These are phyloP conservation scores for Curvularia eragrostidis DNA, from an alignment of 2,329 filamentous ascomycete species.

Conservation along the genomic window DNA sequence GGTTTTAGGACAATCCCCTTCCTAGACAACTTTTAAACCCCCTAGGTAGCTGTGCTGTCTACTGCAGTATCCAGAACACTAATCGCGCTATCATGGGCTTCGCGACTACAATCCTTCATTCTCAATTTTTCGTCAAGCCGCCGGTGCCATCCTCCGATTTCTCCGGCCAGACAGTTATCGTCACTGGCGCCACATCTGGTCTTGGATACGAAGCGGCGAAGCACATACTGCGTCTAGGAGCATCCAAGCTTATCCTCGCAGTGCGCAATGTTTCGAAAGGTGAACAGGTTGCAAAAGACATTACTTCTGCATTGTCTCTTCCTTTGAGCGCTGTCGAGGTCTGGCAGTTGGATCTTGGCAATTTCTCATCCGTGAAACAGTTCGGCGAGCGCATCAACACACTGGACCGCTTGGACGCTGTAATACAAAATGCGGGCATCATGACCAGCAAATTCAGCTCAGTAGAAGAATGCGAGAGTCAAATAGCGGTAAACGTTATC, in stretches of 20 bases:
- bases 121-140: constrained; percentile 49
- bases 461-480: constrained; percentile 24
- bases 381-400: constrained; percentile 9
- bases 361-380: constrained; percentile 1
- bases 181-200: constrained; percentile 57
- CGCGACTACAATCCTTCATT: constrained; percentile 40
- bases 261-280: constrained; percentile 54
- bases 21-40: not conserved
- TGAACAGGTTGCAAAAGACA: constrained; percentile 51
- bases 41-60: not conserved
- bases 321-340: constrained; percentile 49
- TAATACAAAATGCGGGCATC: constrained; percentile 52
- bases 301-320: constrained; percentile 35
- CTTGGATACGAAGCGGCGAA: constrained; percentile 55
- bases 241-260: constrained; percentile 54
- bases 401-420: constrained; percentile 43
- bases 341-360: constrained; percentile 54
- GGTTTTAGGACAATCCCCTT: not conserved
- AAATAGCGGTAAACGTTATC: constrained; percentile 35
- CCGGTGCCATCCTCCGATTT: constrained; percentile 35
- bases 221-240: constrained; percentile 51
- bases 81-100: constrained; percentile 4
- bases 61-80: not conserved
- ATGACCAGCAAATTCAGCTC: constrained; percentile 13
- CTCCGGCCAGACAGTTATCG: constrained; percentile 50